A percentile compares a stretch with the other conserved stretches of the same genome.
Evolutionary conservation across 805 yeast species (phyloP).

Genomic region (Candida quercuum): DNA sequence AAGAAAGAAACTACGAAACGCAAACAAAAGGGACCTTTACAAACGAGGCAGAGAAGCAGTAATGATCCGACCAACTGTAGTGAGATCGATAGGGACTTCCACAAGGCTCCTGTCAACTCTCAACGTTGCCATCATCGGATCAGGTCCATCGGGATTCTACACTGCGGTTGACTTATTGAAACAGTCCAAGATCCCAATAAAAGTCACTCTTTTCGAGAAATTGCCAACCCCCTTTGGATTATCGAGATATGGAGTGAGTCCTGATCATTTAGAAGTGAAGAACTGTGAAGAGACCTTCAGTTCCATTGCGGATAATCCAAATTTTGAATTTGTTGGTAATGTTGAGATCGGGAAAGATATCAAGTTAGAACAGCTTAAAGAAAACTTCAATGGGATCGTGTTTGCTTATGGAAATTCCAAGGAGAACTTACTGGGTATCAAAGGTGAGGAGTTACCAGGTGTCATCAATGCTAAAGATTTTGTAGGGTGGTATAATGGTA

Average conservation of each 20-base stretch:
- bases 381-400: slow-evolving; percentile 66
- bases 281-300: slow-evolving; percentile 67
- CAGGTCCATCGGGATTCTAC: slow-evolving; percentile 97
- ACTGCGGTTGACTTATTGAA: slow-evolving; percentile 71
- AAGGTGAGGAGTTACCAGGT: slow-evolving; percentile 53
- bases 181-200: slow-evolving; percentile 29
- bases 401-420: slow-evolving; percentile 81
- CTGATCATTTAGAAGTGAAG: slow-evolving; percentile 97
- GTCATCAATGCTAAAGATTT: slow-evolving; percentile 78
- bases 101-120: no score
- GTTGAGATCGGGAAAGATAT: slow-evolving; percentile 62
- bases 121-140: slow-evolving; percentile 58
- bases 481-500: slow-evolving; percentile 96
- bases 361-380: slow-evolving; percentile 39
- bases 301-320: slow-evolving; percentile 29
- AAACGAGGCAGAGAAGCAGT: no score
- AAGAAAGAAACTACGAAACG: no score
- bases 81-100: no score
- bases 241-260: slow-evolving; percentile 95
- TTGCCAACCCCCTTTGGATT: slow-evolving; percentile 90
- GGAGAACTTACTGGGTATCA: slow-evolving; percentile 42
- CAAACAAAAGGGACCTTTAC: no score
- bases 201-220: slow-evolving; percentile 75
- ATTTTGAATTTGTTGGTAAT: slow-evolving; percentile 66
- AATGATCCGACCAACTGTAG: no score